Evolutionary conservation across 2,329 filamentous ascomycete genomes (phyloP).

Genomic region (Neonectria ditissima): DNA sequence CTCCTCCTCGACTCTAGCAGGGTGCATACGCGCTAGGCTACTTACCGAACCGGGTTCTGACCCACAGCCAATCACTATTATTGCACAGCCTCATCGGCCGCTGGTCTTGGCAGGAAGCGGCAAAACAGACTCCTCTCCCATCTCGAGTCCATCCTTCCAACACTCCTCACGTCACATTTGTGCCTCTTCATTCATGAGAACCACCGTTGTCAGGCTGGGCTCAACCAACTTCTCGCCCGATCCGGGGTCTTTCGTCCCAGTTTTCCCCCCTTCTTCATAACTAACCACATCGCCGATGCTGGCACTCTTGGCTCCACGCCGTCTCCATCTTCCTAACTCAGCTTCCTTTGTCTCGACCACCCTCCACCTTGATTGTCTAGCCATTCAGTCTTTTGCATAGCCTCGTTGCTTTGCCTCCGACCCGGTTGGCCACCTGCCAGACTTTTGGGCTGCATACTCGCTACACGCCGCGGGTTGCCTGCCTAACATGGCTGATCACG

Average conservation of each 20-base stretch:
- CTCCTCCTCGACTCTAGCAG: conserved; percentile 2
- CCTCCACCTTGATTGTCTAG: conserved; percentile 29
- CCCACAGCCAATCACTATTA: conserved; percentile 11
- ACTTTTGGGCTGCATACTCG: conserved; percentile 27
- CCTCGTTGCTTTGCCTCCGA: conserved; percentile 30
- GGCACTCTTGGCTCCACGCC: conserved; percentile 40
- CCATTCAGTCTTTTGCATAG: conserved; percentile 39
- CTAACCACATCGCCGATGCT: conserved; percentile 33
- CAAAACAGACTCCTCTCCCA: conserved; percentile 13
- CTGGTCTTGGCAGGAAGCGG: conserved; percentile 8
- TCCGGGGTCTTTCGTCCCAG: conserved; percentile 23
- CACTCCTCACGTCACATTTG: conserved; percentile 7
- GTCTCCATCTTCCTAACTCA: conserved; percentile 32
- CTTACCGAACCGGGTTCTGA: conserved; percentile 1
- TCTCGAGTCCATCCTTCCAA: background rate
- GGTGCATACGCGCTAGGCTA: background rate
- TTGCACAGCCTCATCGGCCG: conserved; percentile 17
- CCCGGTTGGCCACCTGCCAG: background rate
- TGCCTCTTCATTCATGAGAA: conserved; percentile 17
- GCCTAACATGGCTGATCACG: conserved; percentile 39
- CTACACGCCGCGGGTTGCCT: conserved; percentile 23
- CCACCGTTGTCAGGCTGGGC: conserved; percentile 9
- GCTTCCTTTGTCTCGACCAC: conserved; percentile 30
- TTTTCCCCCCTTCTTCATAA: conserved; percentile 26
- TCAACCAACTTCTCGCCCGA: conserved; percentile 11